These are phyloP conservation scores for Fremontodendron californicum DNA, from an alignment of 345 rosid species.

Conservation along the genomic window DNA sequence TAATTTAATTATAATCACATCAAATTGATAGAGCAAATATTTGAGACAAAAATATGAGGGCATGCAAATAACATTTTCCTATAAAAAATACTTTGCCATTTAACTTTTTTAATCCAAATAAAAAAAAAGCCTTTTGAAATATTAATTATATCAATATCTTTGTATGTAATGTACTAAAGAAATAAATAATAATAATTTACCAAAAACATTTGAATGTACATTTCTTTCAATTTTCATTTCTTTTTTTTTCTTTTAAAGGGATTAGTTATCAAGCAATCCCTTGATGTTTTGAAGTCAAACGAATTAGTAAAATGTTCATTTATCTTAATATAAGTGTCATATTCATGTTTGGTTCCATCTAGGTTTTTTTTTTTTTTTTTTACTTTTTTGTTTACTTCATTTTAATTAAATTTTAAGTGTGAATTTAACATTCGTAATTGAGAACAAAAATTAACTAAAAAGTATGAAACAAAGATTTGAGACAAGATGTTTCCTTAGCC, in stretches of 20 bases:
- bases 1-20: too few species aligned
- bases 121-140: too few species aligned
- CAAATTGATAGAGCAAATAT: too few species aligned
- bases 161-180: too few species aligned
- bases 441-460: not conserved
- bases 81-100: too few species aligned
- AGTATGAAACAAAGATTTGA: not conserved
- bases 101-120: too few species aligned
- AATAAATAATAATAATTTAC: too few species aligned
- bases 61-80: too few species aligned
- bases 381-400: not conserved
- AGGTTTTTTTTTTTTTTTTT: too few species aligned
- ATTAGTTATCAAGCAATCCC: not conserved
- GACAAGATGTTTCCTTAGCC: too few species aligned
- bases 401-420: not conserved
- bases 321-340: not conserved
- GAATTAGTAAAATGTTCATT: not conserved
- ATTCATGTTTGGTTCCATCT: not conserved
- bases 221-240: not conserved
- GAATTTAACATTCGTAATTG: not conserved
- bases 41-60: too few species aligned
- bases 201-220: not conserved
- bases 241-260: not conserved
- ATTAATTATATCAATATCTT: too few species aligned
- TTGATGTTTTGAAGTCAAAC: slow-evolving; percentile 5